These are phyloP conservation scores for Salvia sclarea DNA, from an alignment of 305 asterid species.

Conservation along the genomic window DNA sequence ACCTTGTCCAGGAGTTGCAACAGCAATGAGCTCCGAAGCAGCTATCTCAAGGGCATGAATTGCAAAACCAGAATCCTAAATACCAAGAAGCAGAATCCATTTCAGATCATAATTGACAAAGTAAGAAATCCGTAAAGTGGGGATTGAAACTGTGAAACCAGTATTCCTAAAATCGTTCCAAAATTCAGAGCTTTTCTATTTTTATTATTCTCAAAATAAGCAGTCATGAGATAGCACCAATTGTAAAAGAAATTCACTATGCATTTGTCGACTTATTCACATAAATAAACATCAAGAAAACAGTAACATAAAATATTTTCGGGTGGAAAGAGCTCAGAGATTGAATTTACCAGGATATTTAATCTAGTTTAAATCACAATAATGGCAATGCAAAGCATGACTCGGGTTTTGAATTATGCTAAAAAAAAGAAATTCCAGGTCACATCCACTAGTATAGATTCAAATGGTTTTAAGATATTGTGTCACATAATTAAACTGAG, in stretches of 20 bases:
- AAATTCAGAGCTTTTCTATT: background rate
- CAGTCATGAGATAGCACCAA: constrained; percentile 9
- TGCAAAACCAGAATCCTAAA: constrained; percentile 66
- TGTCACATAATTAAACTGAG: background rate
- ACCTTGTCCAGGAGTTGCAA: constrained; percentile 80
- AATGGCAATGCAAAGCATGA: background rate
- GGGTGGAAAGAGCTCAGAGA: background rate
- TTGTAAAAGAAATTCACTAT: background rate
- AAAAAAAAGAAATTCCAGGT: too few species aligned
- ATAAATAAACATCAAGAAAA: background rate
- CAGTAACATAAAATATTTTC: background rate
- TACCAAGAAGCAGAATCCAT: constrained; percentile 21
- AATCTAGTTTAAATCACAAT: too few species aligned
- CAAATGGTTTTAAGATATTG: background rate
- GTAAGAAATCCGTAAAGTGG: constrained; percentile 13
- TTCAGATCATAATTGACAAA: constrained; percentile 15
- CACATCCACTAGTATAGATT: background rate
- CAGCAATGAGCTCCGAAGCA: constrained; percentile 58
- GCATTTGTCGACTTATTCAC: constrained; percentile 2
- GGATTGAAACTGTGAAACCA: background rate
- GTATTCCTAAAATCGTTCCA: background rate
- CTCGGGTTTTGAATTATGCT: background rate
- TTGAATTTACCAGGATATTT: too few species aligned
- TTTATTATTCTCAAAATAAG: constrained; percentile 8
- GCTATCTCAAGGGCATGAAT: constrained; percentile 65